Conservation (phyloP, 768 basidiomycete species). For the Lentinula sp. region DNA sequence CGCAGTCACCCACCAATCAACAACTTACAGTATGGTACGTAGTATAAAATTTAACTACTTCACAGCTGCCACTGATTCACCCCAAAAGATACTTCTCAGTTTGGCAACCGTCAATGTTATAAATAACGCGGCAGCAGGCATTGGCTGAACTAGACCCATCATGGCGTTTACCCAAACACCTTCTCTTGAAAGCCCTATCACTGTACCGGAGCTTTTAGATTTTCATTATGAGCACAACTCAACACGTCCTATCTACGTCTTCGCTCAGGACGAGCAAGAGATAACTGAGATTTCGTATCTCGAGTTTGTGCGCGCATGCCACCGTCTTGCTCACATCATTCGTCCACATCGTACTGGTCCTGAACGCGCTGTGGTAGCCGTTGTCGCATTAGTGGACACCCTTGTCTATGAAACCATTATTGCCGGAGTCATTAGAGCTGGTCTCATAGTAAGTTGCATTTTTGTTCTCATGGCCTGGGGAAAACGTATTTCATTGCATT, state of each 20-base stretch:
- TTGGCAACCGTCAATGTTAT: background rate
- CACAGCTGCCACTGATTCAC: background rate
- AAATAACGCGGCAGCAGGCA: background rate
- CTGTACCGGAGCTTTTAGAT: constrained; percentile 22
- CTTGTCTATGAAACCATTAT: constrained; percentile 37
- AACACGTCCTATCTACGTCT: constrained; percentile 22
- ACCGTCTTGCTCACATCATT: constrained; percentile 34
- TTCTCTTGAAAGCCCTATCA: background rate
- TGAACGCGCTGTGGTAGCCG: constrained; percentile 27
- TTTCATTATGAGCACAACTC: constrained; percentile 31
- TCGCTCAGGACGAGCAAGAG: constrained; percentile 14
- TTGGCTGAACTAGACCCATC: background rate
- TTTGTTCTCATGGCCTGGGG: background rate
- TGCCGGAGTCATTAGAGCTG: constrained; percentile 30
- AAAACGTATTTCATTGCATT: background rate
- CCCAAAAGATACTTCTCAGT: background rate
- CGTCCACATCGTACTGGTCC: constrained; percentile 24
- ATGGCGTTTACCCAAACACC: background rate
- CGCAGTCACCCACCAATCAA: background rate
- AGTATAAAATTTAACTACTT: no score
- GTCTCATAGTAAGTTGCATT: constrained; percentile 23
- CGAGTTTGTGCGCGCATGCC: constrained; percentile 39
- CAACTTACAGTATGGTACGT: background rate
- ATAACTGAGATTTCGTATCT: constrained; percentile 28
- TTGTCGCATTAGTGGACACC: constrained; percentile 27